Evolutionary conservation across 805 yeast genomes (phyloP), one percentile per base, ranked within the genome.

Genomic region (Saturnispora zaruensis): DNA sequence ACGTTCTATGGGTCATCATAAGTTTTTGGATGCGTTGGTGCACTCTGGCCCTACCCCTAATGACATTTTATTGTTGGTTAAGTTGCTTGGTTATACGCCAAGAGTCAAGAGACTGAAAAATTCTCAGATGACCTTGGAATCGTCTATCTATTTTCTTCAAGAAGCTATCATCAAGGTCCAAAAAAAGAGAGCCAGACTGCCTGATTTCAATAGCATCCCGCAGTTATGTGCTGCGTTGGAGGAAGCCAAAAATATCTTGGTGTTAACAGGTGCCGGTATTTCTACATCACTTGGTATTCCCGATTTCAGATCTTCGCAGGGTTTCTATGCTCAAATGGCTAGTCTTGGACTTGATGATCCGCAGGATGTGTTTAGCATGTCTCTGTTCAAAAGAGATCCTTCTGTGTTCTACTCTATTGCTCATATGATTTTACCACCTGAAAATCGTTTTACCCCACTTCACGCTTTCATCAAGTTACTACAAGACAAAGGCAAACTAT

Each of bases 201-300:
- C 75, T 2, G 64, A 71, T 48, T 78, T 84, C 55, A 66, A 71
- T 48, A 77, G 83, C 0, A 58, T 87, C 2, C 84, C 81, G 9
- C 79, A 81, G 52, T 78, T 84, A 2, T 65, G 78, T 2, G 70
- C 68, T 2, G 75, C 76, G 34, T 70, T 90, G 21, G 55, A 69
- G n/a, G 68, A 67, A 6, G 78, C 93, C 0, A 61, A 73, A 13
- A 82, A 78, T 38, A 74, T 89, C 9, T 59, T 90, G 51, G 89
- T 89, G 0, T 64, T 89, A 21, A 87, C 96, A 0, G 97, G 97
- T 14, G 97, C 97, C 0, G 97, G 97, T 23, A 87, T 89, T 49
- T 85, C 95, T 33, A 88, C 96, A 3, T 79, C 88, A 1, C 67
- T 88, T 48, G 96, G 96, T 6, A 89, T 88, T 49, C 96, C 96